Percentiles rank a stretch among this genome's conserved stretches.
Conservation (phyloP, 2,329 filamentous ascomycete species). For the Claviceps monticola region DNA sequence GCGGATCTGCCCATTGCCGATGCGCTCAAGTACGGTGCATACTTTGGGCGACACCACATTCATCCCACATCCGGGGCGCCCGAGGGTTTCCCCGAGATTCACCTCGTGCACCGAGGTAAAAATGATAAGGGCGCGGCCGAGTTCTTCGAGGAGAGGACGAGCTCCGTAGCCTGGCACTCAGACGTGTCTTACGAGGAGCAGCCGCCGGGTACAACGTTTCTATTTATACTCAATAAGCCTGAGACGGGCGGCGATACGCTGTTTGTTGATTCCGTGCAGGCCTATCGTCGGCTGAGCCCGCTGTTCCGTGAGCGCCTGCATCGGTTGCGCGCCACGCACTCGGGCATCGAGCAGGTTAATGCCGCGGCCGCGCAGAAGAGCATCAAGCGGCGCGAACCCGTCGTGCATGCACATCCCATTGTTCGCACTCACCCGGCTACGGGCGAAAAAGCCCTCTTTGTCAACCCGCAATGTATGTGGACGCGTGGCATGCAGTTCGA, state of each 20-base stretch:
- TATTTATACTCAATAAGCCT: conserved; percentile 77
- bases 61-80: conserved; percentile 68
- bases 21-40: conserved; percentile 54
- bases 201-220: conserved; percentile 78
- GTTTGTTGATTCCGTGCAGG: conserved; percentile 66
- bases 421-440: conserved; percentile 71
- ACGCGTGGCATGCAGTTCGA: neutral
- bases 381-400: conserved; percentile 61
- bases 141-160: conserved; percentile 56
- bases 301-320: conserved; percentile 69
- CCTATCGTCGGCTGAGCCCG: conserved; percentile 68
- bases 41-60: conserved; percentile 72
- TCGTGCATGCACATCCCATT: conserved; percentile 61
- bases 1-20: conserved; percentile 55
- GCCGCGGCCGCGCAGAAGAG: conserved; percentile 52
- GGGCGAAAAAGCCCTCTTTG: conserved; percentile 69
- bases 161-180: conserved; percentile 77
- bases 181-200: conserved; percentile 82
- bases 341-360: conserved; percentile 66
- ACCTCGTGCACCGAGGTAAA: conserved; percentile 62
- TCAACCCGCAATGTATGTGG: conserved; percentile 67
- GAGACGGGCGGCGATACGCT: conserved; percentile 72
- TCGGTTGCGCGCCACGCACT: conserved; percentile 68
- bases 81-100: conserved; percentile 58
- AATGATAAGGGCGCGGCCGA: conserved; percentile 33